Percentiles rank a stretch among this genome's conserved stretches.
Conservation (phyloP, 208 protist genomes). For the Borovskyia barvae region DNA sequence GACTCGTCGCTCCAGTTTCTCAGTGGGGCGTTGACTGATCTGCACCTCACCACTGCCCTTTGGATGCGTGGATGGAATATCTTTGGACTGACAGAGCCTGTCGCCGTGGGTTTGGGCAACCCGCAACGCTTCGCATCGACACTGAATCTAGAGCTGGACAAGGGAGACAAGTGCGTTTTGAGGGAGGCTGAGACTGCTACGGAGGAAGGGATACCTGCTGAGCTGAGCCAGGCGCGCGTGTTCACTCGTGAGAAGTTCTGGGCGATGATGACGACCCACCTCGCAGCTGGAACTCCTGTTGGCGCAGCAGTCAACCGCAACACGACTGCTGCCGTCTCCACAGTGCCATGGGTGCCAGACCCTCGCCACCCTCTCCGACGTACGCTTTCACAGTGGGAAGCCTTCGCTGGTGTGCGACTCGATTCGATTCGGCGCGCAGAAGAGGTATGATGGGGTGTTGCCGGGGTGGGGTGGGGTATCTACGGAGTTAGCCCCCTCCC, state of each 20-base stretch:
- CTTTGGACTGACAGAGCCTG: conserved; percentile 41
- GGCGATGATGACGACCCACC: conserved; percentile 9
- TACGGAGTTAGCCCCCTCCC: too few species aligned
- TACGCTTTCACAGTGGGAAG: conserved; percentile 16
- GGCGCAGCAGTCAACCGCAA: neutral
- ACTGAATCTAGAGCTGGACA: neutral
- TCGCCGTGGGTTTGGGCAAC: conserved; percentile 9
- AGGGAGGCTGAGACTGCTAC: neutral
- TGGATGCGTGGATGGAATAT: conserved; percentile 61
- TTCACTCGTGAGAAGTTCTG: conserved; percentile 16
- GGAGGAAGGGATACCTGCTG: neutral
- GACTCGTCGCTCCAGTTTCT: conserved; percentile 42
- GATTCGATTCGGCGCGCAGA: too few species aligned
- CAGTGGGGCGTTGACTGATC: conserved; percentile 22
- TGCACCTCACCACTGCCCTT: conserved; percentile 34
- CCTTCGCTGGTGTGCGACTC: conserved; percentile 9
- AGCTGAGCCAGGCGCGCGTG: neutral
- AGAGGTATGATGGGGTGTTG: too few species aligned
- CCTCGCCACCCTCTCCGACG: conserved; percentile 8
- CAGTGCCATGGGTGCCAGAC: too few species aligned
- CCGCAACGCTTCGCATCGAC: neutral
- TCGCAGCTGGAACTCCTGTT: conserved; percentile 3
- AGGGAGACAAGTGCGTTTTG: neutral
- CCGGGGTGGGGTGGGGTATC: too few species aligned
- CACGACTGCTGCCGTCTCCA: too few species aligned